phyloP scores from a whole-genome alignment of 2,329 filamentous ascomycete species.

The Aspergillus luchuensis region DNA sequence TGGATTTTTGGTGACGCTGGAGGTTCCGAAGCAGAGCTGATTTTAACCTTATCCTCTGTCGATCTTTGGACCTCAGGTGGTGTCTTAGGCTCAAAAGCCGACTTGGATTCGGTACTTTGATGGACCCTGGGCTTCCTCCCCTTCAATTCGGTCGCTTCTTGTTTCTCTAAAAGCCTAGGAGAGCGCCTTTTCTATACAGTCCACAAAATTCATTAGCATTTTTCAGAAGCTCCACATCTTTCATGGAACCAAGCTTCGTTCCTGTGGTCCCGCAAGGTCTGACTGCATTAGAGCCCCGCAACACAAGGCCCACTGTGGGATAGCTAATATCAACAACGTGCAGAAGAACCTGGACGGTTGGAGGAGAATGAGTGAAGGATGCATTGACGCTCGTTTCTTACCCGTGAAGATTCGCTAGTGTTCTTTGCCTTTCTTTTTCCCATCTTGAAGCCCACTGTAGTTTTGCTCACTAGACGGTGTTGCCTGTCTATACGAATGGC shows the following conservation, averaged over 20 bases:
- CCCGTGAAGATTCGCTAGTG: background rate
- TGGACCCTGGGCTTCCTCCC: background rate
- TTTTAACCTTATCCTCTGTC: no score
- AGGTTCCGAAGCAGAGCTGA: no score
- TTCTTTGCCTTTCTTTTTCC: background rate
- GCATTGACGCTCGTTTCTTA: constrained; percentile 14
- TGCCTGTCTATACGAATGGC: no score
- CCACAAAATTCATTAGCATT: background rate
- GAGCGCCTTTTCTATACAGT: background rate
- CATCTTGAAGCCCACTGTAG: background rate
- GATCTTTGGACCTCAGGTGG: no score
- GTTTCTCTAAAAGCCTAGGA: background rate
- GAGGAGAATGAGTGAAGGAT: background rate
- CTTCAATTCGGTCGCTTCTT: background rate
- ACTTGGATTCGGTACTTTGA: no score
- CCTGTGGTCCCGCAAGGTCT: background rate
- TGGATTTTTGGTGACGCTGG: no score
- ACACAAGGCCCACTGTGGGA: no score
- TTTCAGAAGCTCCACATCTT: background rate
- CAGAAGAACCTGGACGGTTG: background rate
- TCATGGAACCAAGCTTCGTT: background rate
- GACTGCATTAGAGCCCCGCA: background rate
- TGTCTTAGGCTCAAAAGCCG: no score
- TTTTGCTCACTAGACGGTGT: background rate
- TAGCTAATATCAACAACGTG: background rate